These are phyloP conservation scores for Colletotrichum caudatum DNA, from an alignment of 2,329 filamentous ascomycete genomes.

Conservation along the genomic window DNA sequence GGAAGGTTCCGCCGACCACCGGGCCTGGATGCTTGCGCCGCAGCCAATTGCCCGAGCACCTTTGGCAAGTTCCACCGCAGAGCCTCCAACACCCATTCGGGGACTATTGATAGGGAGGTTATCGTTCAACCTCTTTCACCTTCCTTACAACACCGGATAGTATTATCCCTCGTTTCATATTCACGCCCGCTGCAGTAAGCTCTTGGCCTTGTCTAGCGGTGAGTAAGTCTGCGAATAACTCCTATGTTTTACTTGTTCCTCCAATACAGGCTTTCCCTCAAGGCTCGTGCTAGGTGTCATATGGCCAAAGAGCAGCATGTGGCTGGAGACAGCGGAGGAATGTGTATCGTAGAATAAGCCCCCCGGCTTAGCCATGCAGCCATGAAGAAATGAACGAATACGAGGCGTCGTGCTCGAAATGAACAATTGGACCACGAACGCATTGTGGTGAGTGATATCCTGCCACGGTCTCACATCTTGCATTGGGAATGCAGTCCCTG, in stretches of 20 bases:
- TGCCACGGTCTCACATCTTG: neutral
- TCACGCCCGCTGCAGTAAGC: neutral
- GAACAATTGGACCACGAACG: too few relatives aligned
- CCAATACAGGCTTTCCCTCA: neutral
- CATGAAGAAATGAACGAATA: constrained; percentile 1
- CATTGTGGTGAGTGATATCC: neutral
- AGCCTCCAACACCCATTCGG: neutral
- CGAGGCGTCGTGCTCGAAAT: neutral
- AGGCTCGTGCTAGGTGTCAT: neutral
- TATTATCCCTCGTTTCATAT: neutral
- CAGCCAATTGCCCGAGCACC: neutral
- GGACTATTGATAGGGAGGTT: neutral
- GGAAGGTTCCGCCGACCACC: constrained; percentile 35
- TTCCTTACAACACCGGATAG: neutral
- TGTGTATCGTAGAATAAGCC: neutral
- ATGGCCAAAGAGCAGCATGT: neutral
- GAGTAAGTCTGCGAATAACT: neutral
- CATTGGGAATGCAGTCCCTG: neutral
- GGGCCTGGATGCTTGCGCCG: neutral
- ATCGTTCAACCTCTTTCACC: neutral
- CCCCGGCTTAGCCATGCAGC: constrained; percentile 6
- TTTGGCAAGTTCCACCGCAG: neutral
- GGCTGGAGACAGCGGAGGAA: neutral
- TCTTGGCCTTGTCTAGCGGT: neutral
- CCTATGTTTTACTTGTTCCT: neutral